Evolutionary conservation across 495 filamentous ascomycete genomes (phyloP).

Genomic region (Penicillium samsonianum): DNA sequence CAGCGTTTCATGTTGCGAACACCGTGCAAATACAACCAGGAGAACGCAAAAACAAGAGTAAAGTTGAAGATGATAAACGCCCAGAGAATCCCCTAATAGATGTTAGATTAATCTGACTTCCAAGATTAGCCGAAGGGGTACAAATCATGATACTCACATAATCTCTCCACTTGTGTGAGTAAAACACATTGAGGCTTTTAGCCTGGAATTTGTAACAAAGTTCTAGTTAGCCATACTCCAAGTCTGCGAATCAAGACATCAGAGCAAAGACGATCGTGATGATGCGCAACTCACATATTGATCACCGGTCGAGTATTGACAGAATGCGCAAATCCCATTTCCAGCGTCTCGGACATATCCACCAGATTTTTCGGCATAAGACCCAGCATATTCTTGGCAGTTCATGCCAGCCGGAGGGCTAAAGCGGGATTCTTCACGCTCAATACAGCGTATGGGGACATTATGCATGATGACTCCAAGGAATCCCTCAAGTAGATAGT

Average conservation of each 20-base stretch:
- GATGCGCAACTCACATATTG: slow-evolving; percentile 49
- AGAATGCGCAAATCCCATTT: slow-evolving; percentile 58
- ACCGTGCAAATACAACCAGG: slow-evolving; percentile 57
- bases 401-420: slow-evolving; percentile 50
- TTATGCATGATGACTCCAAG: slow-evolving; percentile 56
- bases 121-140: not conserved
- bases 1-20: slow-evolving; percentile 40
- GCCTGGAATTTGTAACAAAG: slow-evolving; percentile 37
- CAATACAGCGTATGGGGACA: slow-evolving; percentile 55
- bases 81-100: slow-evolving; percentile 54
- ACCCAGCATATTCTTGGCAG: slow-evolving; percentile 53
- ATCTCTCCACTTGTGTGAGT: slow-evolving; percentile 61
- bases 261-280: not conserved
- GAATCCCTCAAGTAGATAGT: slow-evolving; percentile 61
- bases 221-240: not conserved
- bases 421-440: slow-evolving; percentile 59
- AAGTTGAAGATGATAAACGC: slow-evolving; percentile 60
- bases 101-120: not conserved
- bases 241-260: not conserved
- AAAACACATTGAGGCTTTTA: slow-evolving; percentile 50
- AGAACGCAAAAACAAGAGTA: slow-evolving; percentile 48
- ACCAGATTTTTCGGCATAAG: slow-evolving; percentile 44
- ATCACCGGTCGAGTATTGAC: slow-evolving; percentile 58
- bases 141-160: slow-evolving; percentile 46
- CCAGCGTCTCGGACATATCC: slow-evolving; percentile 54